A percentile compares a stretch with the other conserved stretches of the same genome.
Evolutionary conservation across 2,329 filamentous ascomycete genomes (phyloP).

Genomic region (Paecilomyces niveus): DNA sequence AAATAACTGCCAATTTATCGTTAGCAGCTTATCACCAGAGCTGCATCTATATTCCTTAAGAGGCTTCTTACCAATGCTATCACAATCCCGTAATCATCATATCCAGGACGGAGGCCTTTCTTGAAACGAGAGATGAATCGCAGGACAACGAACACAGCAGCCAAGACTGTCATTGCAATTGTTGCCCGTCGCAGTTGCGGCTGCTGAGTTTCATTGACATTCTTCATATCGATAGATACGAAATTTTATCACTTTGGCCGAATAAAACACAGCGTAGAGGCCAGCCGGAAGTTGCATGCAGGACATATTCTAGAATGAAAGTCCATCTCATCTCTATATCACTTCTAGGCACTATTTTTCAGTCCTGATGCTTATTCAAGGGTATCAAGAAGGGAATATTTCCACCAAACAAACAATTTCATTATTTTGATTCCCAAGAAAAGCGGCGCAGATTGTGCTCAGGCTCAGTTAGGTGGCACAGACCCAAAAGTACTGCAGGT

Average conservation of each 20-base stretch:
- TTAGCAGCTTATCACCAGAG: neutral
- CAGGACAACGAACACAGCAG: slow-evolving; percentile 1
- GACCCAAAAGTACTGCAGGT: neutral
- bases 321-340: neutral
- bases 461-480: neutral
- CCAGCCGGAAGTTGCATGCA: neutral
- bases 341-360: neutral
- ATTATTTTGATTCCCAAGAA: neutral
- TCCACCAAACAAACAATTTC: neutral
- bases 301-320: neutral
- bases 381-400: neutral
- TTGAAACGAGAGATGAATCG: neutral
- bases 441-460: neutral
- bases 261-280: neutral
- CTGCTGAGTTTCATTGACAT: neutral
- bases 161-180: neutral
- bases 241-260: neutral
- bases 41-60: neutral
- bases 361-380: neutral
- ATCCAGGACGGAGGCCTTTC: neutral
- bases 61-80: neutral
- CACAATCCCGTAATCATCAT: slow-evolving; percentile 1
- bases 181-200: neutral
- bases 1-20: neutral
- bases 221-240: neutral